Evolutionary conservation across 768 basidiomycete genomes (phyloP).

Genomic region (Rubroboletus pulcherrimus): DNA sequence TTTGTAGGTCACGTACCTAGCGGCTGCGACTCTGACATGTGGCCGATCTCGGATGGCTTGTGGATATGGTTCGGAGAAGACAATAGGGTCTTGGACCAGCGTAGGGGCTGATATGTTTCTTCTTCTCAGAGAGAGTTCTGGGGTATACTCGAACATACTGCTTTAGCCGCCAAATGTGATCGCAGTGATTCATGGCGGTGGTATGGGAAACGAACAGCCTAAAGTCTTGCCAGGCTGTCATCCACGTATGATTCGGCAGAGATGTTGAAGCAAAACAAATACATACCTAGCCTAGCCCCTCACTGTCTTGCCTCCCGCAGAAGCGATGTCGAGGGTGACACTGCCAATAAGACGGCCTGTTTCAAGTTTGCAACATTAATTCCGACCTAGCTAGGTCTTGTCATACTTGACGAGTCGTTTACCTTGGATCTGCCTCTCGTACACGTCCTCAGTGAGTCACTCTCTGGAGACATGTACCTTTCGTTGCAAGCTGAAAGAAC

Average conservation of each 20-base stretch:
- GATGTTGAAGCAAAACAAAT: background rate
- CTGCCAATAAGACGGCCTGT: background rate
- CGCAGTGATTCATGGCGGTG: background rate
- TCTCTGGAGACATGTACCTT: background rate
- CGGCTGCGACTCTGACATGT: background rate
- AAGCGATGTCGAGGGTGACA: background rate
- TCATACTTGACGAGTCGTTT: background rate
- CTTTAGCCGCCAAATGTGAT: background rate
- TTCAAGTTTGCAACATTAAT: too few relatives aligned
- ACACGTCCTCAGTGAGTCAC: too few relatives aligned
- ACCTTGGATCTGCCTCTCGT: too few relatives aligned
- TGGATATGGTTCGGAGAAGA: background rate
- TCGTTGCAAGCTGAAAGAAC: too few relatives aligned
- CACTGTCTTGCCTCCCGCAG: background rate
- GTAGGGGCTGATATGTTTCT: background rate
- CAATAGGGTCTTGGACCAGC: background rate
- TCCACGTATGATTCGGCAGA: background rate
- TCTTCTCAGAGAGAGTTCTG: background rate
- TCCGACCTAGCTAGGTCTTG: background rate
- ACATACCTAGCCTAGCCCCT: background rate
- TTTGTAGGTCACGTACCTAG: background rate
- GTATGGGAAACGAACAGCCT: background rate
- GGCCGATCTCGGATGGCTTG: background rate
- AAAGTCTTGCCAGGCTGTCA: background rate
- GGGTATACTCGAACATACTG: background rate